Evolutionary conservation across 2,329 filamentous ascomycete genomes (phyloP).

Genomic region (Penicillium freii): DNA sequence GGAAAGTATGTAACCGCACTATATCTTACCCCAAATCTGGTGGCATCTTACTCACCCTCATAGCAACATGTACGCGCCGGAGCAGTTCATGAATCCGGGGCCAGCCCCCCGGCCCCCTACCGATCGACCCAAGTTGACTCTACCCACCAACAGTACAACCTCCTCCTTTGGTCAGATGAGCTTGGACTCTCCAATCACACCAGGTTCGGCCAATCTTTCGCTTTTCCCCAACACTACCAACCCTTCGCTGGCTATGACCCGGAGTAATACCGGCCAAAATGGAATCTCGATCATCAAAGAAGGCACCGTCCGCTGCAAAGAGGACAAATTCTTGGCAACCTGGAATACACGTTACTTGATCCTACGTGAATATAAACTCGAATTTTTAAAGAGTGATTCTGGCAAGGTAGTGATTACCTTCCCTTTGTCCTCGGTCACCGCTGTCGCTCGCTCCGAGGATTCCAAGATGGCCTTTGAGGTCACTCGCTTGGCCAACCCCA

Average conservation of each 20-base stretch:
- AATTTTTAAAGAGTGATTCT: slow-evolving; percentile 89
- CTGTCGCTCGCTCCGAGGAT: slow-evolving; percentile 86
- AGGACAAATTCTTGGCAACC: slow-evolving; percentile 73
- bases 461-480: slow-evolving; percentile 93
- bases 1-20: slow-evolving; percentile 33
- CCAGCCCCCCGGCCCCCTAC: slow-evolving; percentile 87
- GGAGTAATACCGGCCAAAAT: slow-evolving; percentile 60
- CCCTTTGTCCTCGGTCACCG: slow-evolving; percentile 80
- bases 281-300: slow-evolving; percentile 73
- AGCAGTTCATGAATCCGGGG: slow-evolving; percentile 92
- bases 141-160: slow-evolving; percentile 66
- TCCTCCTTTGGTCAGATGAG: slow-evolving; percentile 70
- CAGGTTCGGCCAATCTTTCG: slow-evolving; percentile 53
- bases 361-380: slow-evolving; percentile 85
- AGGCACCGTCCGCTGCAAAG: slow-evolving; percentile 62
- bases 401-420: slow-evolving; percentile 86
- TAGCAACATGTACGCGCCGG: slow-evolving; percentile 58
- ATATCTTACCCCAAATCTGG: neutral
- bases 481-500: slow-evolving; percentile 62
- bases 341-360: slow-evolving; percentile 93
- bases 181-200: slow-evolving; percentile 63
- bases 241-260: slow-evolving; percentile 62
- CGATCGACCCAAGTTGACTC: slow-evolving; percentile 72
- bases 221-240: slow-evolving; percentile 68
- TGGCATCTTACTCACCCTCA: slow-evolving; percentile 5